Base-by-base conservation (phyloP, 352 stramenopile genomes). In the Globisporangium solare region DNA sequence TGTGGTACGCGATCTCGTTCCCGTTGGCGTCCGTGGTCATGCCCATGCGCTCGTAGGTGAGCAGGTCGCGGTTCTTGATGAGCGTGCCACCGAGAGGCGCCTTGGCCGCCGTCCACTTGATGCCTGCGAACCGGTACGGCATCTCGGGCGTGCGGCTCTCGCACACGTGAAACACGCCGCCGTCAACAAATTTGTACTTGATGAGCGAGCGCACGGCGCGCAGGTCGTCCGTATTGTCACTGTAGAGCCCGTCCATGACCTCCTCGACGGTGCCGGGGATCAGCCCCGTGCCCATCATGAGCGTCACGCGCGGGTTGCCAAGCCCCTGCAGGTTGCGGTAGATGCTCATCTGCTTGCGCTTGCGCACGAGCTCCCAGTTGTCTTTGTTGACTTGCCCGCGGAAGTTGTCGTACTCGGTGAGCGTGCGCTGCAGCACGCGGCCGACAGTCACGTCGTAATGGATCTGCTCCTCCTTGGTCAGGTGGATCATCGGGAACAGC, bases 241-340 rank as follows among this genome's bases (percentile, higher is more conserved):
- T 68, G 57, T 79, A 76, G 17, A 79, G 56, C 0, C 71, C 71
- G 14, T 59, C 55, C 71, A 79, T 76, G 62, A 74, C 66, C 37
- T 79, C 56, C n/a, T 62, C 47, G 18, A 62, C 14, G n/a, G 54
- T 49, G 21, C 42, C 54, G 13, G 32, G 11, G 54, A 60, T 60
- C 46, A 47, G 24, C 2, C 42, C 47, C 21, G 54, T 56, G 42
- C 54, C 52, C 52, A 58, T 48, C 52, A 58, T 58, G 39, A 51
- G 39, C 52, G 52, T 58, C 39, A 58, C 52, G 52, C 48, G 56
- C 37, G 56, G 47, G 20, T 61, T 54, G 11, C 47, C 24, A 21
- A 48, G 47, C 39, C 56, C 41, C 35, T 54, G 27, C 39, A 50
- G 47, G 31, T 56, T 61, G n/a, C 56, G 56, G 43, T 60, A 63